Evolutionary conservation across 1,139 yeast genomes (phyloP).

Genomic region (Saccharomyces uvarum): DNA sequence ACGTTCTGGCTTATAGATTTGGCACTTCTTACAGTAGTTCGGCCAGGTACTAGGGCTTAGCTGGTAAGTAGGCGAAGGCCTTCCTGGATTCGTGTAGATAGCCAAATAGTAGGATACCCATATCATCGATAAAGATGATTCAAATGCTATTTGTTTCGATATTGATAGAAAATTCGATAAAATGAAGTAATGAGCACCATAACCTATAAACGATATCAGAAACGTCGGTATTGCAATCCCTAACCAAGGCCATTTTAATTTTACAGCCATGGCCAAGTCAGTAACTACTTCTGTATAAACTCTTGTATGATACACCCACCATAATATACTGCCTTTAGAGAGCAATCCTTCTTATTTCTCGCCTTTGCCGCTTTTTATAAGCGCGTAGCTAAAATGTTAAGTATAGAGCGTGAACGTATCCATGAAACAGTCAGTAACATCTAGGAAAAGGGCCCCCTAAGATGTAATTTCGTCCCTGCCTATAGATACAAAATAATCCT

Average conservation of each 20-base stretch:
- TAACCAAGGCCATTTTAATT: conserved; percentile 50
- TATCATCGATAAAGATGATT: conserved; percentile 45
- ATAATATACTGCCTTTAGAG: neutral
- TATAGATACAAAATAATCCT: no score
- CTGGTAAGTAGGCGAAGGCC: conserved; percentile 40
- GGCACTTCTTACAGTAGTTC: conserved; percentile 61
- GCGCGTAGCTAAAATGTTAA: neutral
- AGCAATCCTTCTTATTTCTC: neutral
- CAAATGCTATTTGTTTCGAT: conserved; percentile 42
- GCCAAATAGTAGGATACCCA: conserved; percentile 71
- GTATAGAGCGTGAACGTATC: neutral
- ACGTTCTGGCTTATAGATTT: conserved; percentile 62
- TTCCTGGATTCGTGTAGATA: conserved; percentile 50
- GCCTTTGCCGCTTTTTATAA: neutral
- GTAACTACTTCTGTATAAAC: neutral
- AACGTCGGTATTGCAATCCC: conserved; percentile 62
- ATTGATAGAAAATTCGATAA: conserved; percentile 40
- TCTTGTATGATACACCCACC: neutral
- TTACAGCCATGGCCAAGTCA: conserved; percentile 29
- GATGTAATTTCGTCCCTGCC: no score
- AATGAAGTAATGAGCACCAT: conserved; percentile 55
- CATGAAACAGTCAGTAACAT: neutral
- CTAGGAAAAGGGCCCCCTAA: no score
- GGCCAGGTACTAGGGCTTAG: conserved; percentile 42
- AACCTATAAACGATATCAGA: conserved; percentile 56